These are phyloP conservation scores for Phytophthora meadii DNA, from an alignment of 352 stramenopile genomes.

Conservation along the genomic window DNA sequence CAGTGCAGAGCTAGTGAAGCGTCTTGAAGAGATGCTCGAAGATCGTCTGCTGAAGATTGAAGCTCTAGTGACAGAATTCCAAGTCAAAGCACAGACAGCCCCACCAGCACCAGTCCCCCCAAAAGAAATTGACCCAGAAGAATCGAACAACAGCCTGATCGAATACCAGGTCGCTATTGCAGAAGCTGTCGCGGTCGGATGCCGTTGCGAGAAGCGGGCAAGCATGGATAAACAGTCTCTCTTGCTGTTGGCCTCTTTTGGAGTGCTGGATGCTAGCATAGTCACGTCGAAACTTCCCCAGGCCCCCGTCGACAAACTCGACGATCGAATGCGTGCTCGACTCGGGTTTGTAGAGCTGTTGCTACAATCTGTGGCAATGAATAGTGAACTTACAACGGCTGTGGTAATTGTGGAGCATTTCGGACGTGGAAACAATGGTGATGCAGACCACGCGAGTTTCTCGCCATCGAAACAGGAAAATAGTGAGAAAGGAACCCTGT, in stretches of 20 bases:
- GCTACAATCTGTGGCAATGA: conserved; percentile 26
- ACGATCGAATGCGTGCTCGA: conserved; percentile 39
- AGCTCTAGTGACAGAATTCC: conserved; percentile 22
- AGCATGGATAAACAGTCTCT: conserved; percentile 1
- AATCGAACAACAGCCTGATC: not conserved
- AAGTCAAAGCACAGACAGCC: conserved; percentile 1
- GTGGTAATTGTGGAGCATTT: conserved; percentile 23
- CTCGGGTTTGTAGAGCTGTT: conserved; percentile 42
- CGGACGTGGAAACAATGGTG: conserved; percentile 8
- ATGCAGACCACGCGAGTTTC: conserved; percentile 25
- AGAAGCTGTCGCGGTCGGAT: conserved; percentile 30
- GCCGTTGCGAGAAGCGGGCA: conserved; percentile 22
- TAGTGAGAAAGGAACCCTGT: conserved; percentile 34
- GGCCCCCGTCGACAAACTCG: conserved; percentile 22
- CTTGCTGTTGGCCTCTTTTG: conserved; percentile 18
- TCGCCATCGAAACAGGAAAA: not conserved
- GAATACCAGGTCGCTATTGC: conserved; percentile 31
- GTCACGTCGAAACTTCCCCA: conserved; percentile 1
- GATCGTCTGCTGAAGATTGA: conserved; percentile 38
- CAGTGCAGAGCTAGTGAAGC: conserved; percentile 20
- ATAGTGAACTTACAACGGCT: not conserved
- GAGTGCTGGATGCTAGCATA: conserved; percentile 17
- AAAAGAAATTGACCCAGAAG: not conserved
- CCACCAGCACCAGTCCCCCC: not conserved
- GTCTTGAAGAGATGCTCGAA: conserved; percentile 31